These are phyloP conservation scores for Parmelia sp. DNA, from an alignment of 495 filamentous ascomycete species.

Conservation along the genomic window DNA sequence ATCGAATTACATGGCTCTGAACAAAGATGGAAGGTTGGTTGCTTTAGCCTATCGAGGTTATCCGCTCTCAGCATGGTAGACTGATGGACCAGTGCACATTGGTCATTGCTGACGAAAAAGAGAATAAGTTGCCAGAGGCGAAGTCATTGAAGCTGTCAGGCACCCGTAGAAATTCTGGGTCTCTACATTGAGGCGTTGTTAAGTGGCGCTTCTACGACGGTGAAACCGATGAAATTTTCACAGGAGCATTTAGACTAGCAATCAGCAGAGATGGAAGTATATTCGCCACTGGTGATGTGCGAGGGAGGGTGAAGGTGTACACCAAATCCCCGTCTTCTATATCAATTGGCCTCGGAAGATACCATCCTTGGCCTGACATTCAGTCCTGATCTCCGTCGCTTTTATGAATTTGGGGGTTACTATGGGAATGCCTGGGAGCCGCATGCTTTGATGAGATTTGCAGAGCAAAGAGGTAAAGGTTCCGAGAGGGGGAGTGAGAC, in stretches of 20 bases:
- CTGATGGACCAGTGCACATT: slow-evolving; percentile 27
- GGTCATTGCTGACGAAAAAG: slow-evolving; percentile 29
- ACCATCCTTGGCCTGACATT: slow-evolving; percentile 26
- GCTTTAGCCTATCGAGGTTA: slow-evolving; percentile 29
- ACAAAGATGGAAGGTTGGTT: slow-evolving; percentile 23
- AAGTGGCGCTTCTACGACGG: slow-evolving; percentile 30
- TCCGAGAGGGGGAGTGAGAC: slow-evolving; percentile 21
- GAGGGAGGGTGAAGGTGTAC: slow-evolving; percentile 27
- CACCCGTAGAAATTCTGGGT: slow-evolving; percentile 30
- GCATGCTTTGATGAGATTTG: slow-evolving; percentile 25
- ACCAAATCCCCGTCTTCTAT: slow-evolving; percentile 23
- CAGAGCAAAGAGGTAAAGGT: slow-evolving; percentile 24
- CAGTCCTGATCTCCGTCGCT: slow-evolving; percentile 26
- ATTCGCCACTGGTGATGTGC: slow-evolving; percentile 27
- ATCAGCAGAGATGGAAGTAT: slow-evolving; percentile 28
- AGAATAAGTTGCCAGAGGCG: slow-evolving; percentile 23
- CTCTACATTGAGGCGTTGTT: slow-evolving; percentile 28
- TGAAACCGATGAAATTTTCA: slow-evolving; percentile 21
- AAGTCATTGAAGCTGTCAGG: slow-evolving; percentile 29
- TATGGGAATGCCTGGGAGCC: slow-evolving; percentile 32
- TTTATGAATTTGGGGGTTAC: slow-evolving; percentile 30
- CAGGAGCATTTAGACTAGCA: slow-evolving; percentile 23
- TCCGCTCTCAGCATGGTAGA: slow-evolving; percentile 30
- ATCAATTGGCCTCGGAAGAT: slow-evolving; percentile 25
- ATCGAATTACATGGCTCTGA: slow-evolving; percentile 26